phyloP scores from a whole-genome alignment of 2,329 filamentous ascomycete species.

The Sclerotinia sclerotiorum region DNA sequence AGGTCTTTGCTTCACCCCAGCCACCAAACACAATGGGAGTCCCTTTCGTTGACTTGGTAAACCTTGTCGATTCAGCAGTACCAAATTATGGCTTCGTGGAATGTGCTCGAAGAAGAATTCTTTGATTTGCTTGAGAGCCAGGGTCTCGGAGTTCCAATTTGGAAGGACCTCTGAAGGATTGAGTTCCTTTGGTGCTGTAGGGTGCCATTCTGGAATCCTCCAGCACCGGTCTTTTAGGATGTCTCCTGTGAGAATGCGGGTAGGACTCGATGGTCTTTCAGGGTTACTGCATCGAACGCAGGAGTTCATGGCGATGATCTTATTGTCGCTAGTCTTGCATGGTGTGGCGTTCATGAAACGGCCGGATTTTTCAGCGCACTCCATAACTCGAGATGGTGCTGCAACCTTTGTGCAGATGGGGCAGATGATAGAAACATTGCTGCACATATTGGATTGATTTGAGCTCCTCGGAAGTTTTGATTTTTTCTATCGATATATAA shows the following conservation, averaged over 20 bases:
- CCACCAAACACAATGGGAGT: neutral
- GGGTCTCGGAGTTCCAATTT: neutral
- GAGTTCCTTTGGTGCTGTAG: neutral
- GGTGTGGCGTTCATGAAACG: neutral
- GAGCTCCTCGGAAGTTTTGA: too few relatives aligned
- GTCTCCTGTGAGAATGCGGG: neutral
- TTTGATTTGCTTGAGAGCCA: neutral
- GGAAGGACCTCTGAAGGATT: neutral
- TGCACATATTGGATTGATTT: neutral
- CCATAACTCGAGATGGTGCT: neutral
- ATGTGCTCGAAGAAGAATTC: conserved; percentile 9
- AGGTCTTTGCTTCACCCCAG: neutral
- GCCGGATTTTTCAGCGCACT: neutral
- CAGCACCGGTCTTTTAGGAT: neutral
- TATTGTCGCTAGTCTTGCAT: neutral
- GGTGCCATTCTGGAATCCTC: conserved; percentile 4
- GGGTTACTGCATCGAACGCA: neutral
- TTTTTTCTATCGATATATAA: too few relatives aligned
- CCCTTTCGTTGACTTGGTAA: neutral
- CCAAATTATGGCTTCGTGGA: neutral
- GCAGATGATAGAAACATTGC: neutral
- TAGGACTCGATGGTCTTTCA: neutral
- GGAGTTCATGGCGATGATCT: neutral
- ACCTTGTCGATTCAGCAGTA: neutral
- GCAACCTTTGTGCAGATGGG: neutral